Base-by-base conservation (phyloP, 2,329 filamentous ascomycete genomes). In the Ceratocystis alfenasii region DNA sequence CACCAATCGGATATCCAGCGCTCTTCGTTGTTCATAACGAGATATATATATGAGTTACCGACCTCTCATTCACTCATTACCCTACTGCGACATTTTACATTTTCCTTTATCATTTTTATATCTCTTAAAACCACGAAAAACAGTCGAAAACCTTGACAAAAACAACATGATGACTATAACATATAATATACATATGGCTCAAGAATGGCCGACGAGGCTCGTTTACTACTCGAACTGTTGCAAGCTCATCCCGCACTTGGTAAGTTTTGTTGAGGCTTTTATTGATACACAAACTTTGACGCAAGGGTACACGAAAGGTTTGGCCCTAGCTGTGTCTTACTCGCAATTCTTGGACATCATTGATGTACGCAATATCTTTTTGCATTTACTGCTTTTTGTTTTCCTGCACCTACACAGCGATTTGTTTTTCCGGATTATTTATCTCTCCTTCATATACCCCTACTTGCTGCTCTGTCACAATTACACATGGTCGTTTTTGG, bases 1-100 rank as follows among this genome's bases (percentile, higher is more conserved):
- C 65, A 10, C 68, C 48, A 68, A 60, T 65, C 66, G 71, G 71
- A 22, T 28, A 22, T 15, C 22, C 22, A 6, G 20, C 48, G 10
- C 22, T 15, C 10, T 41, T 12, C 36, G 36, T 36, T 12, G 8
- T 15, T 4, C 36, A 41, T 41, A 8, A 4, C 36, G 10, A 25
- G 3, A 25, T 28, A 53, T 4, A 25, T 28, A 70, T 59, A n/a
- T 59, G 68, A 74, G 46, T 1, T 64, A 67, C 66, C 63, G 66
- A 67, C 66, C 73, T 70, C 63, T 66, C 65, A 73, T 74, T 75
- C 74, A 64, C 66, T 76, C 74, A 61, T 71, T 75, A 59, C 12
- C 28, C 17, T 25, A 59, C 55, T n/a, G 28, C 15, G 55, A 59
- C 55, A 28, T 64, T 63, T 4, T 55, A 69, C 62, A 67, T 73